A percentile compares a stretch with the other conserved stretches of the same genome.
These are phyloP conservation scores for Lactifluus volemus DNA, from an alignment of 768 basidiomycete species.

Conservation along the genomic window DNA sequence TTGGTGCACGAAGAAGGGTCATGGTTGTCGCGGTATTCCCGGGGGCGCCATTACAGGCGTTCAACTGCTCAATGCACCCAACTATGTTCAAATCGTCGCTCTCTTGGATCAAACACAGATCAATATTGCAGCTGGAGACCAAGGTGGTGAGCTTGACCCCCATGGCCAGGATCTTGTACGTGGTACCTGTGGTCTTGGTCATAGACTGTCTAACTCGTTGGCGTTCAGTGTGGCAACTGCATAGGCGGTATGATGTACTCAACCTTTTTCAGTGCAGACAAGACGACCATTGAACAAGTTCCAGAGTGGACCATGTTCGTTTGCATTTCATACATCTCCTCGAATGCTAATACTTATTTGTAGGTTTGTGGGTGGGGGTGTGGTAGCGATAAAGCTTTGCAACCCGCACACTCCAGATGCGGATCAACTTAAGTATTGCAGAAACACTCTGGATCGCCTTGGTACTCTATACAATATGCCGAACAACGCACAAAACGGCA, in stretches of 20 bases:
- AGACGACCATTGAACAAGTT: constrained; percentile 42
- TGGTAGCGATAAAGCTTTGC: constrained; percentile 69
- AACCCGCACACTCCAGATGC: constrained; percentile 37
- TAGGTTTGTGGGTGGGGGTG: constrained; percentile 62
- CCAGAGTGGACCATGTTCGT: constrained; percentile 61
- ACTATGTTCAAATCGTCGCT: constrained; percentile 54
- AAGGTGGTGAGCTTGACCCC: constrained; percentile 72
- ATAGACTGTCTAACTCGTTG: not conserved
- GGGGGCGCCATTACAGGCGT: constrained; percentile 52
- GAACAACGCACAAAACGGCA: constrained; percentile 45
- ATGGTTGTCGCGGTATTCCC: constrained; percentile 71
- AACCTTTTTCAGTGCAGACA: constrained; percentile 39
- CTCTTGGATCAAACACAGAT: constrained; percentile 54
- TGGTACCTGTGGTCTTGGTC: not conserved
- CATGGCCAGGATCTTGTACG: constrained; percentile 58
- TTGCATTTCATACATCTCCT: not conserved
- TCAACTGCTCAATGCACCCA: constrained; percentile 49
- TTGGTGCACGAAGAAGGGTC: constrained; percentile 65
- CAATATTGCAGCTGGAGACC: constrained; percentile 44
- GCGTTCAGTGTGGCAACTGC: constrained; percentile 64
- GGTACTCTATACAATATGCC: constrained; percentile 72
- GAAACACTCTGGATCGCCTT: constrained; percentile 68
- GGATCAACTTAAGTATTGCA: constrained; percentile 47
- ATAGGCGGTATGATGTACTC: constrained; percentile 66
- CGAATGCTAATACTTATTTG: constrained; percentile 17